phyloP scores from a whole-genome alignment of 2,329 filamentous ascomycete species.

The Pestalotiopsis sp. region DNA sequence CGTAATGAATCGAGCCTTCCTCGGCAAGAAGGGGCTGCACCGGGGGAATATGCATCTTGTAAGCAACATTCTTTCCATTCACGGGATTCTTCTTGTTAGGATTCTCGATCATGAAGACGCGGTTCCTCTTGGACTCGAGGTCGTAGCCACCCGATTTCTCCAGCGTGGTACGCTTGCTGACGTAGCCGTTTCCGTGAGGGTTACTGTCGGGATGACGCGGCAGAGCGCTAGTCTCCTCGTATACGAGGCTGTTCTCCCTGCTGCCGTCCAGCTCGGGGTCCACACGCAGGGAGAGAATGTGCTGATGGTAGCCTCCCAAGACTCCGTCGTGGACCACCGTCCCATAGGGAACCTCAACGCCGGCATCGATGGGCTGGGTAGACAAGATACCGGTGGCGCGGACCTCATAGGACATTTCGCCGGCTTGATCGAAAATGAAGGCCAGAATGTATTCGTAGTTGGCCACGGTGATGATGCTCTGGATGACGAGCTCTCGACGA shows the following conservation, averaged over 20 bases:
- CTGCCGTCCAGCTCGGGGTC: conserved; percentile 57
- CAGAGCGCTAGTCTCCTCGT: conserved; percentile 25
- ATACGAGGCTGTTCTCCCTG: conserved; percentile 25
- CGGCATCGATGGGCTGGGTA: conserved; percentile 60
- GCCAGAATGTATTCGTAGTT: conserved; percentile 74
- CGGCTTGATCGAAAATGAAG: conserved; percentile 65
- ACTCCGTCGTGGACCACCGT: conserved; percentile 66
- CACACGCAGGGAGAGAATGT: conserved; percentile 67
- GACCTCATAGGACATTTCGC: conserved; percentile 61
- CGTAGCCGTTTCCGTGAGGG: conserved; percentile 9
- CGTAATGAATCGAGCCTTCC: conserved; percentile 23
- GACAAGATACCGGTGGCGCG: conserved; percentile 70
- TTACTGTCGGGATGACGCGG: conserved; percentile 2
- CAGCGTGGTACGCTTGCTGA: conserved; percentile 38
- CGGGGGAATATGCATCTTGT: conserved; percentile 35
- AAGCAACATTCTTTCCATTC: conserved; percentile 36
- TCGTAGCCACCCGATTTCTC: conserved; percentile 41
- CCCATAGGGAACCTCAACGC: conserved; percentile 56
- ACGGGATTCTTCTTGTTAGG: conserved; percentile 31
- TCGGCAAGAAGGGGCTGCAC: conserved; percentile 36
- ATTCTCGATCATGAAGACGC: conserved; percentile 38
- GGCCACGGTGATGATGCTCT: conserved; percentile 68
- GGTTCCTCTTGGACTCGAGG: conserved; percentile 43
- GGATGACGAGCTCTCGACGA: conserved; percentile 63
- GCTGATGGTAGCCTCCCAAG: conserved; percentile 68